Evolutionary conservation across 768 basidiomycete species (phyloP).

Genomic region (Omphalotus guepiniiformis): DNA sequence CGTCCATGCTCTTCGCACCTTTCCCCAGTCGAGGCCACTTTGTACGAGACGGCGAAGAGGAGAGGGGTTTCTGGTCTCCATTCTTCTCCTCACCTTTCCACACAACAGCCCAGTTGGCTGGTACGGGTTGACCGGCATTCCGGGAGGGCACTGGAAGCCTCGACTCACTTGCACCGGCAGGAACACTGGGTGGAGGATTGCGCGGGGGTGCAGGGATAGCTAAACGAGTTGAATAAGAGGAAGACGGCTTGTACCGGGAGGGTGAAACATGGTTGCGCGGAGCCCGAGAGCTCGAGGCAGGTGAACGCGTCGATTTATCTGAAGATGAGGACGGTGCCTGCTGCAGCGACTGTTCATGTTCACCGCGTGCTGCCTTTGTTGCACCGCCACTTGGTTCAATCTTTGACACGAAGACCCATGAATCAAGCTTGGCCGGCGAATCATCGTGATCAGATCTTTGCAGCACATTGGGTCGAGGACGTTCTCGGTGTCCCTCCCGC

Average conservation of each 20-base stretch:
- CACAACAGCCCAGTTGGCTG: constrained; percentile 40
- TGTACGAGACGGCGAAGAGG: constrained; percentile 27
- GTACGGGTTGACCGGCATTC: constrained; percentile 40
- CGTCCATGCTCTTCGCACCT: constrained; percentile 57
- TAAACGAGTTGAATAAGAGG: constrained; percentile 9
- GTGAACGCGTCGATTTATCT: constrained; percentile 21
- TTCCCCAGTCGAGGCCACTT: constrained; percentile 28
- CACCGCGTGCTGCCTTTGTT: neutral
- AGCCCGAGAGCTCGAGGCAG: constrained; percentile 19
- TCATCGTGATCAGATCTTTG: constrained; percentile 9
- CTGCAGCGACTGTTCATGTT: too few relatives aligned
- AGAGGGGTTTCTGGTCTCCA: constrained; percentile 30
- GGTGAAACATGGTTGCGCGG: constrained; percentile 29
- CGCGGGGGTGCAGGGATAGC: constrained; percentile 34
- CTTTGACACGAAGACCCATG: constrained; percentile 11
- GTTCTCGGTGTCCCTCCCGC: constrained; percentile 22
- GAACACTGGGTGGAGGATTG: constrained; percentile 34
- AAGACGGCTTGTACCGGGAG: constrained; percentile 21
- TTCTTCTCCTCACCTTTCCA: constrained; percentile 46
- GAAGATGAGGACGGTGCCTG: constrained; percentile 25
- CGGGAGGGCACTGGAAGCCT: constrained; percentile 29
- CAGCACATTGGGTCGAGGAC: too few relatives aligned
- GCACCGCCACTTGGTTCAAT: neutral
- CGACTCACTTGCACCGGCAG: constrained; percentile 25
- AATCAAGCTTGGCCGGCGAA: constrained; percentile 1